These are phyloP conservation scores for Ramaria rubella DNA, from an alignment of 768 basidiomycete species.

Conservation along the genomic window DNA sequence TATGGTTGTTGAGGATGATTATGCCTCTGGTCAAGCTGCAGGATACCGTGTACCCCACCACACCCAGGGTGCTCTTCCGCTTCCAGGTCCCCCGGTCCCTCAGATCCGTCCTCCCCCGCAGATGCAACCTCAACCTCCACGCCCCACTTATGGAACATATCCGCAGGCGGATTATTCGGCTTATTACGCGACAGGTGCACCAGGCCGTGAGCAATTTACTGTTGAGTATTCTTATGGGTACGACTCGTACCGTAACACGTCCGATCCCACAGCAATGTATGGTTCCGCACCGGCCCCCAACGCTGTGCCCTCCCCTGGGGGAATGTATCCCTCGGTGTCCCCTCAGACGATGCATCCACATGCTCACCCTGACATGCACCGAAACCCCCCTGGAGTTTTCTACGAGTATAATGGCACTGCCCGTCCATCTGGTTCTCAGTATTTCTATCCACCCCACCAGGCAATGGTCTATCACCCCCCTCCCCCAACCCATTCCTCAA, in stretches of 20 bases:
- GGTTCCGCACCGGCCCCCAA: conserved; percentile 35
- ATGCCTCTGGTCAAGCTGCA: conserved; percentile 26
- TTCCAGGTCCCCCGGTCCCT: conserved; percentile 22
- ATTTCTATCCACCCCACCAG: conserved; percentile 53
- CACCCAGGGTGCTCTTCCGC: conserved; percentile 24
- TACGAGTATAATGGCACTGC: conserved; percentile 49
- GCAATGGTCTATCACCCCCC: conserved; percentile 49
- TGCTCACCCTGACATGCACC: conserved; percentile 33
- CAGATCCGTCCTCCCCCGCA: conserved; percentile 37
- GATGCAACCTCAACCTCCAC: conserved; percentile 33
- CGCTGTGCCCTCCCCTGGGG: conserved; percentile 33
- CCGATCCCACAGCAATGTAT: conserved; percentile 46
- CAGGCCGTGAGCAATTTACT: conserved; percentile 36
- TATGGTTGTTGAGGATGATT: conserved; percentile 54
- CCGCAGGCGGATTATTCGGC: conserved; percentile 51
- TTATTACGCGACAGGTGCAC: conserved; percentile 45
- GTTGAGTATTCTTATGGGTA: conserved; percentile 47
- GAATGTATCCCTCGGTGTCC: conserved; percentile 43
- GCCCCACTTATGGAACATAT: conserved; percentile 44
- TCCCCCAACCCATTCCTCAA: conserved; percentile 45
- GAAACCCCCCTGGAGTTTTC: conserved; percentile 48
- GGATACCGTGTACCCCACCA: conserved; percentile 33
- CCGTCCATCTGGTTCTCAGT: conserved; percentile 47
- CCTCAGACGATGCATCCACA: conserved; percentile 39
- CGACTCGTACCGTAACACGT: conserved; percentile 41